Base-by-base conservation (phyloP, 768 basidiomycete species). In the Suillus tomentosus region DNA sequence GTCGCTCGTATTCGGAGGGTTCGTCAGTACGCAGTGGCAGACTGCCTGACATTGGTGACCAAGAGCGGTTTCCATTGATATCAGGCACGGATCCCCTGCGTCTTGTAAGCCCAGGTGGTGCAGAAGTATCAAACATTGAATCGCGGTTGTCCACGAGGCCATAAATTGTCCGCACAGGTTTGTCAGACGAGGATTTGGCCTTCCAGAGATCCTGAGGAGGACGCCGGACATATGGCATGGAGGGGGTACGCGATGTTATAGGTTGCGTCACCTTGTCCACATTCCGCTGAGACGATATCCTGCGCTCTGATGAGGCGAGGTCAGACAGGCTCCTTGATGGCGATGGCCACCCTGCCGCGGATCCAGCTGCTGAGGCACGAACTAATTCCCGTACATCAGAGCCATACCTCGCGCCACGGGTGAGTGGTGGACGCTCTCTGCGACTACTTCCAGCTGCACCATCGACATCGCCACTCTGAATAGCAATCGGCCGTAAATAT, bases 21-120 rank as follows among this genome's bases (percentile, higher is more conserved):
- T 74, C 70, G 3, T 70, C 64, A 34, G 67, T 67, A 56, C 51
- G 50, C 13, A 74, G 24, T 57, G 72, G 71, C 61, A 70, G 72
- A 64, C 71, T 76, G 40, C 70, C 76, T 9, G 67, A 63, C 31
- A 74, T 71, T 60, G 73, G 54, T 8, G 70, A 75, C 3, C 65
- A 31, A 17, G 74, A 71, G 19, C 64, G 39, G 48, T 39, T 40
- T 7, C 61, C 51, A 40, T 48, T 51, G 8, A 57, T n/a, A 51
- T 66, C 63, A 8, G 65, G 11, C 54, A 55, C 61, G 2, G 67
- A 65, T 19, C 34, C 39, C 36, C 64, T 55, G 27, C 62, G 67
- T 55, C 61, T 67, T 48, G 62, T 43, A 11, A 73, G 66, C 24
- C 72, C 75, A 5, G 70, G 72, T 17, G 75, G 57, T 0, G 54